A percentile compares a stretch with the other conserved stretches of the same genome.
Evolutionary conservation across 371 early-diverging fungal genomes (phyloP).

Genomic region (Lichtheimia hyalospora): DNA sequence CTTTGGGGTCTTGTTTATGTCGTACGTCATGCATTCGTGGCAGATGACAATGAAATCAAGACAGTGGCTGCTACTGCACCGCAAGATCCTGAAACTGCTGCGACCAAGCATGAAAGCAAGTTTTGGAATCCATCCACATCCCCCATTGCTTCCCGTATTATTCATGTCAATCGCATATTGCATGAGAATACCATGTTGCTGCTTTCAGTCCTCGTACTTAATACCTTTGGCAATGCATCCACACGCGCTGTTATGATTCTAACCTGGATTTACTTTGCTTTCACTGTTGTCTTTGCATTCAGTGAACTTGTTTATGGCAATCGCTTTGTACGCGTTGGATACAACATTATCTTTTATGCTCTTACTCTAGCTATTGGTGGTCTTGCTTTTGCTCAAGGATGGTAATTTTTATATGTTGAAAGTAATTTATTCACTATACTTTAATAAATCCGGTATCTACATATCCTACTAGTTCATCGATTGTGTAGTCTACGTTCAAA

Average conservation of each 20-base stretch:
- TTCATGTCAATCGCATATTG: conserved; percentile 27
- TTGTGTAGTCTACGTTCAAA: no score
- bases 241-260: conserved; percentile 47
- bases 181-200: conserved; percentile 38
- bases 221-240: conserved; percentile 46
- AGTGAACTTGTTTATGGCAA: conserved; percentile 35
- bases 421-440: no score
- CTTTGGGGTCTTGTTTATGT: conserved; percentile 32
- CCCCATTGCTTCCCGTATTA: conserved; percentile 1
- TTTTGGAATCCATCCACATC: neutral
- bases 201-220: conserved; percentile 35
- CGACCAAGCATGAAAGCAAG: conserved; percentile 11
- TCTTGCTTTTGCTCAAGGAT: conserved; percentile 43
- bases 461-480: no score
- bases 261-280: conserved; percentile 46
- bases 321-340: conserved; percentile 37
- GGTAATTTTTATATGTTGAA: neutral
- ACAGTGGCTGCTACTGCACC: conserved; percentile 13
- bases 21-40: conserved; percentile 20
- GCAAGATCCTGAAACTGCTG: conserved; percentile 22
- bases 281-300: conserved; percentile 36
- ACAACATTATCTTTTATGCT: conserved; percentile 33
- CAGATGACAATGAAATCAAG: conserved; percentile 8
- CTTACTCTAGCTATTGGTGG: conserved; percentile 41
- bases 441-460: no score